Conservation (phyloP, 1,284 basidiomycete species). For the Cryptococcus sp. region DNA sequence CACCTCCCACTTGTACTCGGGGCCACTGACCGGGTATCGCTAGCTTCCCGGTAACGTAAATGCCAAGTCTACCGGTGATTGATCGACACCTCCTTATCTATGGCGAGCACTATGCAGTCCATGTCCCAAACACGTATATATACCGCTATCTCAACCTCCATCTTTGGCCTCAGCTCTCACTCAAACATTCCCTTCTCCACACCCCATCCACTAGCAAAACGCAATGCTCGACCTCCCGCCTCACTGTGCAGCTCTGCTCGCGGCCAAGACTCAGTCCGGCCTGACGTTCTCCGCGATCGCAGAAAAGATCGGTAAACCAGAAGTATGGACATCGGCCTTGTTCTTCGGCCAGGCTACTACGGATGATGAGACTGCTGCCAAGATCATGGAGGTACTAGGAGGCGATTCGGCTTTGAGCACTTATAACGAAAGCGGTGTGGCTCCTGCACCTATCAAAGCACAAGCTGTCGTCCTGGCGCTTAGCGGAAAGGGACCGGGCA, state of each 20-base stretch:
- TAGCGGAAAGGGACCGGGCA: conserved; percentile 23
- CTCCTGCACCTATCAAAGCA: not conserved
- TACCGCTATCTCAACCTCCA: no score
- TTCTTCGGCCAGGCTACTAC: conserved; percentile 85
- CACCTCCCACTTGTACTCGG: no score
- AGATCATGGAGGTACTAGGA: conserved; percentile 73
- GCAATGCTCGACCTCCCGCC: conserved; percentile 22
- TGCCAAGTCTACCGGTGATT: no score
- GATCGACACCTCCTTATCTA: no score
- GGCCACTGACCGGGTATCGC: no score
- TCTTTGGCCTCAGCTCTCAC: not conserved
- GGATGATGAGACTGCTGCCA: conserved; percentile 60
- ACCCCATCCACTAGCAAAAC: not conserved
- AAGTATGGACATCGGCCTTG: conserved; percentile 83
- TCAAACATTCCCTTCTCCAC: not conserved
- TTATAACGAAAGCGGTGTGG: conserved; percentile 3
- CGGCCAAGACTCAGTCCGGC: conserved; percentile 54
- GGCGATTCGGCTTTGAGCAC: conserved; percentile 1
- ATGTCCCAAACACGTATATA: no score
- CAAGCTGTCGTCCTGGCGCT: conserved; percentile 24
- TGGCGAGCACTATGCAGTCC: no score
- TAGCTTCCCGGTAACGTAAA: no score
- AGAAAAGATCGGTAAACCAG: conserved; percentile 69
- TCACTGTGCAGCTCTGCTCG: conserved; percentile 30
- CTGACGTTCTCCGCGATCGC: conserved; percentile 73